A percentile compares a stretch with the other conserved stretches of the same genome.
These are phyloP conservation scores for Penicillium sp. DNA, from an alignment of 2,329 filamentous ascomycete genomes.

Conservation along the genomic window DNA sequence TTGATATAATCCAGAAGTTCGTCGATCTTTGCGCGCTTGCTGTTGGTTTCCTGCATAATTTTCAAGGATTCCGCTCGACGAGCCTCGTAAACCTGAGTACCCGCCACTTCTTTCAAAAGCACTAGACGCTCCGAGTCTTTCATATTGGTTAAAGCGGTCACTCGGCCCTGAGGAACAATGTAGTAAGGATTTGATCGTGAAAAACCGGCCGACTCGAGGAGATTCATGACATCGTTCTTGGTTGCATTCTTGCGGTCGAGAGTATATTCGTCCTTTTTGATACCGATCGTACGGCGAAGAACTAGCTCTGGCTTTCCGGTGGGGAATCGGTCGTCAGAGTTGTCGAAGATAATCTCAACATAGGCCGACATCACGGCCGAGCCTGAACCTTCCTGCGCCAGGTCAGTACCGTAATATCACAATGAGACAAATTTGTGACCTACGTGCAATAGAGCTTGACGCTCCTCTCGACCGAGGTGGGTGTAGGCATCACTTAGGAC, in stretches of 20 bases:
- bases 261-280: conserved; percentile 98
- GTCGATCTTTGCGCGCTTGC: conserved; percentile 92
- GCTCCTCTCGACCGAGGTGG: conserved; percentile 92
- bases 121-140: conserved; percentile 90
- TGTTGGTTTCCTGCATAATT: conserved; percentile 96
- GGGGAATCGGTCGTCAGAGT: conserved; percentile 91
- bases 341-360: conserved; percentile 98
- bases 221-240: conserved; percentile 90
- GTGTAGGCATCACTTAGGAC: conserved; percentile 97
- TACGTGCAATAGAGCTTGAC: conserved; percentile 87
- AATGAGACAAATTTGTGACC: conserved; percentile 20
- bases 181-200: conserved; percentile 98
- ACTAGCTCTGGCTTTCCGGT: conserved; percentile 90
- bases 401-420: conserved; percentile 24
- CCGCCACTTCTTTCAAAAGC: conserved; percentile 95
- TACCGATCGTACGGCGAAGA: conserved; percentile 88
- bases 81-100: conserved; percentile 95
- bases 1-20: conserved; percentile 90
- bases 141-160: conserved; percentile 97
- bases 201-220: conserved; percentile 94
- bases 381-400: conserved; percentile 77
- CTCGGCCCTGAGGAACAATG: conserved; percentile 95
- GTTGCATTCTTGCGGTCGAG: conserved; percentile 96
- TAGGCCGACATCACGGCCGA: conserved; percentile 99
- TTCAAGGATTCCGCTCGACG: conserved; percentile 88